Base-by-base conservation (phyloP, 768 basidiomycete genomes). In the Lactarius akahatsu region DNA sequence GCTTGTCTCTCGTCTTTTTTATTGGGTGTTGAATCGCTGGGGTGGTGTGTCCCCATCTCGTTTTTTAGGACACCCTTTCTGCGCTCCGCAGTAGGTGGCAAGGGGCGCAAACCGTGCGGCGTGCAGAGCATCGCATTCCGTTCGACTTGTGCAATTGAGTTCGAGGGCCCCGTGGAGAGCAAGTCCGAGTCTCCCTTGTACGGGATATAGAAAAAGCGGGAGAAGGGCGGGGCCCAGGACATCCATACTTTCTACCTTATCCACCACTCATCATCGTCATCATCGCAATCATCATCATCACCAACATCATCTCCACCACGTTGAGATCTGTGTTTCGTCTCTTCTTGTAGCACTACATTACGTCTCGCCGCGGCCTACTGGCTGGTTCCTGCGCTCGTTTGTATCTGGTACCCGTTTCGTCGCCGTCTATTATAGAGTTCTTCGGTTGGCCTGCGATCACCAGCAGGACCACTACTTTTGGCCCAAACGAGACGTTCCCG, bases 121-220 rank as follows among this genome's bases (percentile, higher is more conserved):
- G 62, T 16, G 62, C 65, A 20, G 64, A 66, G 36, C 56, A 55
- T 20, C 43, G 43, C 40, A 59, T 69, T 56, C 61, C 60, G 3
- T 66, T 70, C 23, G 70, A 66, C 26, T 45, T 68, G 57, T 68
- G 66, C 61, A 57, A 64, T 41, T 70, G 23, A 66, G 40, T 16
- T 6, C 20, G 40, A 30, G 20, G 20, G 15, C 10, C n/a, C n/a
- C 23, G 30, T 4, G 32, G 16, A 15, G 38, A 20, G 34, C 1
- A 34, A 41, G 30, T 41, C 16, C 41, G 41, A 41, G 16, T 41
- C 41, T 41, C 16, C 16, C 41, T 9, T 18, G 3, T n/a, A 28
- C 18, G 34, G 20, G 16, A 11, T 23, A 40, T 32, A 38, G 54
- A 61, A 36, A 38, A 20, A 11, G 34, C 9, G 6, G 20, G 23